Percentiles rank a stretch among this genome's conserved stretches.
Evolutionary conservation across 129 eudicot species (phyloP).

Genomic region (Cynara cardunculus): DNA sequence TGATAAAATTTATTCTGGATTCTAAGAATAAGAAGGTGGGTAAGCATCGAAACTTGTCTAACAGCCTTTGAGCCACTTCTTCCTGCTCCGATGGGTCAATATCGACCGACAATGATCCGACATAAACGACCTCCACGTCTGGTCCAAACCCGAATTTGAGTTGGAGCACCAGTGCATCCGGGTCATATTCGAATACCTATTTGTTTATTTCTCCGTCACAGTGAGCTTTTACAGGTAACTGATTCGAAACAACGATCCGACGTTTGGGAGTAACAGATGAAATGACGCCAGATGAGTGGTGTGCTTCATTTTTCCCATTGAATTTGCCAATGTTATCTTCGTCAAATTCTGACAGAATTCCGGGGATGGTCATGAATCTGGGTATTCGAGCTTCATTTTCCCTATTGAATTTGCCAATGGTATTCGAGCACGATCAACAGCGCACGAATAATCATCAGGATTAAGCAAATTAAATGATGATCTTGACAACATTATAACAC

Average conservation of each 20-base stretch:
- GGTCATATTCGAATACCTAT: constrained; percentile 76
- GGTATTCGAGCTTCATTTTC: constrained; percentile 65
- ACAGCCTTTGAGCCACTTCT: constrained; percentile 55
- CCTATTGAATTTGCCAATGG: too few relatives aligned
- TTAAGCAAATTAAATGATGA: constrained; percentile 72
- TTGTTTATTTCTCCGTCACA: constrained; percentile 23
- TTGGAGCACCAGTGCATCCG: constrained; percentile 68
- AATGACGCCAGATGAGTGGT: constrained; percentile 28
- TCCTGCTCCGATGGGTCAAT: constrained; percentile 69
- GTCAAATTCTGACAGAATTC: constrained; percentile 57
- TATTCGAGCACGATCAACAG: constrained; percentile 48
- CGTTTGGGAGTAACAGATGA: constrained; percentile 29
- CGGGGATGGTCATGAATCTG: constrained; percentile 54
- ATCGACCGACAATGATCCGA: constrained; percentile 62
- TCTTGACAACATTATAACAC: constrained; percentile 65
- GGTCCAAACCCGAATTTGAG: constrained; percentile 70
- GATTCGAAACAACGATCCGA: constrained; percentile 70
- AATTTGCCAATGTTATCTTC: background rate
- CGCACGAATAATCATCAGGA: constrained; percentile 55
- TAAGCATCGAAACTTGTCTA: constrained; percentile 69
- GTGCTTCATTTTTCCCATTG: background rate
- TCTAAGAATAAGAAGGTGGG: constrained; percentile 72
- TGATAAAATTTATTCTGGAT: constrained; percentile 61
- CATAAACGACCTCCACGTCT: constrained; percentile 53
- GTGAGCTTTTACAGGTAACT: constrained; percentile 58